A percentile compares a stretch with the other conserved stretches of the same genome.
Evolutionary conservation across 495 filamentous ascomycete species (phyloP).

Genomic region (Lepidopterella palustris): DNA sequence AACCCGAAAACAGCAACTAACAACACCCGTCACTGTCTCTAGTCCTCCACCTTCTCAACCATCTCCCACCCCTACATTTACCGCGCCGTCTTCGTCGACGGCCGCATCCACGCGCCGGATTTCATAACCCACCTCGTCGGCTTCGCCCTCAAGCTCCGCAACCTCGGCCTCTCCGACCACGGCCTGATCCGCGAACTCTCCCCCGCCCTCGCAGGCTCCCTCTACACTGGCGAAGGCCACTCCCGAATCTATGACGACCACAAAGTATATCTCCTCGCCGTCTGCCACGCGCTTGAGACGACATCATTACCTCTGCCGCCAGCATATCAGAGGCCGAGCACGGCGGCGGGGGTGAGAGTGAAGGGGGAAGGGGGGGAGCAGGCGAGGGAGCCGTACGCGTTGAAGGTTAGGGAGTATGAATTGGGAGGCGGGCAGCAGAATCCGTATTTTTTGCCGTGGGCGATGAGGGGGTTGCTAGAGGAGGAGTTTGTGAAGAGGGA

Average conservation of each 20-base stretch:
- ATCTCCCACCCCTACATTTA: slow-evolving; percentile 87
- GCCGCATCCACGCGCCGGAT: slow-evolving; percentile 83
- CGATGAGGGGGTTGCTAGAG: slow-evolving; percentile 85
- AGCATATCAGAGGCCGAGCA: slow-evolving; percentile 8
- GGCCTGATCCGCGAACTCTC: slow-evolving; percentile 89
- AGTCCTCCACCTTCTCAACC: slow-evolving; percentile 80
- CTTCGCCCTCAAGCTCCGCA: slow-evolving; percentile 86
- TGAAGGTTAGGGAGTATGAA: slow-evolving; percentile 29
- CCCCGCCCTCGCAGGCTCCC: slow-evolving; percentile 76
- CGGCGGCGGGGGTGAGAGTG: slow-evolving; percentile 1
- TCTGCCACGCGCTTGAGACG: slow-evolving; percentile 81
- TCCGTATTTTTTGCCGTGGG: slow-evolving; percentile 89
- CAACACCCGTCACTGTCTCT: neutral
- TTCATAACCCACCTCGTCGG: slow-evolving; percentile 90
- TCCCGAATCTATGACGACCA: slow-evolving; percentile 87
- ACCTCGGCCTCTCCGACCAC: slow-evolving; percentile 86
- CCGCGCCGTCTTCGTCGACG: slow-evolving; percentile 90
- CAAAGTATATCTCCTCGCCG: slow-evolving; percentile 79
- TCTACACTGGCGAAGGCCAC: slow-evolving; percentile 90
- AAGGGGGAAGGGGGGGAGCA: slow-evolving; percentile 30
- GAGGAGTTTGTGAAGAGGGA: slow-evolving; percentile 85
- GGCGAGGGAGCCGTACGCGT: slow-evolving; percentile 21
- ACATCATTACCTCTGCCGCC: slow-evolving; percentile 38
- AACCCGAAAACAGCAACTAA: neutral
- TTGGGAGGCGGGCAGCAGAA: slow-evolving; percentile 44